These are phyloP conservation scores for thale cress (Arabidopsis thaliana) DNA, from an alignment of 345 rosid species.

Conservation along the genomic window DNA sequence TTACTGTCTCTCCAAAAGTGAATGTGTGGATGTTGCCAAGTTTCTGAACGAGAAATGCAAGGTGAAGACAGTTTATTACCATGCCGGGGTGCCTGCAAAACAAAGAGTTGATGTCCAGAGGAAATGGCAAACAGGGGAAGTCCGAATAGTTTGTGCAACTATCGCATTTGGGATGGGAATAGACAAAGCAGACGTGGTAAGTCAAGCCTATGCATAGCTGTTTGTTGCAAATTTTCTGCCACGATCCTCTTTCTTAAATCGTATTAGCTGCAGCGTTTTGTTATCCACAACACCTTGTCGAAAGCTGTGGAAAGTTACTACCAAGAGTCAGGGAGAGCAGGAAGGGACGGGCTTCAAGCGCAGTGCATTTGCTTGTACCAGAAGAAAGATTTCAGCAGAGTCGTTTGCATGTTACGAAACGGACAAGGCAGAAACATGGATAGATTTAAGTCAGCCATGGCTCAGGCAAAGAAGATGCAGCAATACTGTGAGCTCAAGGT, in stretches of 20 bases:
- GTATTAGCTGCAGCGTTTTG: conserved; percentile 65
- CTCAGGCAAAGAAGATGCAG: conserved; percentile 92
- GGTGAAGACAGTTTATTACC: conserved; percentile 74
- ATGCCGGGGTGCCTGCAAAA: conserved; percentile 77
- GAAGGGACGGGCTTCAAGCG: conserved; percentile 76
- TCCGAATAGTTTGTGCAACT: conserved; percentile 82
- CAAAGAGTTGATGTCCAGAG: conserved; percentile 79
- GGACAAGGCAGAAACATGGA: conserved; percentile 73
- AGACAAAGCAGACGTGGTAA: conserved; percentile 94
- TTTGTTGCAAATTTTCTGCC: neutral
- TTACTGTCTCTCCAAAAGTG: conserved; percentile 87
- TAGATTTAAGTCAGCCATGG: conserved; percentile 76
- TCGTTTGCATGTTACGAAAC: conserved; percentile 85
- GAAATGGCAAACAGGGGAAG: conserved; percentile 88
- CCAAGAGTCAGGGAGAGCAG: conserved; percentile 96
- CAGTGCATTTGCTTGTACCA: conserved; percentile 75
- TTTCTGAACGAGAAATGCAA: conserved; percentile 75
- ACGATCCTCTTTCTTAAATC: neutral
- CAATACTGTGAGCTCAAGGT: conserved; percentile 90
- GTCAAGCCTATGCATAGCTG: conserved; percentile 39
- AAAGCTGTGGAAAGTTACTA: conserved; percentile 93
- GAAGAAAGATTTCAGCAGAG: conserved; percentile 94
- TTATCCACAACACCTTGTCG: conserved; percentile 88
- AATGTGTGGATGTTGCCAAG: conserved; percentile 77
- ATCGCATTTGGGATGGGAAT: conserved; percentile 99